These are phyloP conservation scores for Colletotrichum sp. DNA, from an alignment of 2,329 filamentous ascomycete genomes.

Conservation along the genomic window DNA sequence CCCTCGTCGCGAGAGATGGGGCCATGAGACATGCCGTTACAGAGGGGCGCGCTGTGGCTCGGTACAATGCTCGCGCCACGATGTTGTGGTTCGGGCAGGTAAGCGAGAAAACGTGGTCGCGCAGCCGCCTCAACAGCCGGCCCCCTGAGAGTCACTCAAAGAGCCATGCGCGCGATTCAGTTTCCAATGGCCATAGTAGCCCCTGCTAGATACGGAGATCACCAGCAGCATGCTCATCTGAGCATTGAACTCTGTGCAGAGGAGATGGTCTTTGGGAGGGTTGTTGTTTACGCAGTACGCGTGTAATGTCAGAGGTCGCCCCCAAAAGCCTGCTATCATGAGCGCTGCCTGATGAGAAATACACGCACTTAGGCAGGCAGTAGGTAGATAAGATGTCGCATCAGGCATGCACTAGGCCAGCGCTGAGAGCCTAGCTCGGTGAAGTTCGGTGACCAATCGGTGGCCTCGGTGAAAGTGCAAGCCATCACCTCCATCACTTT, in stretches of 20 bases:
- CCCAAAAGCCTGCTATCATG: background rate
- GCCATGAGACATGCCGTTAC: constrained; percentile 11
- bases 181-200: background rate
- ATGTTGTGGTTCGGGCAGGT: constrained; percentile 9
- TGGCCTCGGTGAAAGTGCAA: background rate
- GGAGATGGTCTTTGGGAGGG: accelerated
- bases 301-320: background rate
- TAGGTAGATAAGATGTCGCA: background rate
- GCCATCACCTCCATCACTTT: background rate
- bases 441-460: background rate
- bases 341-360: background rate
- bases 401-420: background rate
- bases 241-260: background rate
- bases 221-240: background rate
- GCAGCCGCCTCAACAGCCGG: background rate
- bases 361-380: background rate
- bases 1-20: background rate
- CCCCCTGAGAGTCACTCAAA: background rate
- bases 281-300: background rate
- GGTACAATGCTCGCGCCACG: constrained; percentile 3
- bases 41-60: constrained; percentile 5
- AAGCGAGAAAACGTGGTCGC: background rate
- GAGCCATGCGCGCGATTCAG: background rate
- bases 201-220: background rate
- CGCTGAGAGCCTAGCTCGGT: background rate